Evolutionary conservation across 192 early-diverging fungal species (phyloP), one percentile per base, ranked within the genome.

Genomic region (Coemansia sp.): DNA sequence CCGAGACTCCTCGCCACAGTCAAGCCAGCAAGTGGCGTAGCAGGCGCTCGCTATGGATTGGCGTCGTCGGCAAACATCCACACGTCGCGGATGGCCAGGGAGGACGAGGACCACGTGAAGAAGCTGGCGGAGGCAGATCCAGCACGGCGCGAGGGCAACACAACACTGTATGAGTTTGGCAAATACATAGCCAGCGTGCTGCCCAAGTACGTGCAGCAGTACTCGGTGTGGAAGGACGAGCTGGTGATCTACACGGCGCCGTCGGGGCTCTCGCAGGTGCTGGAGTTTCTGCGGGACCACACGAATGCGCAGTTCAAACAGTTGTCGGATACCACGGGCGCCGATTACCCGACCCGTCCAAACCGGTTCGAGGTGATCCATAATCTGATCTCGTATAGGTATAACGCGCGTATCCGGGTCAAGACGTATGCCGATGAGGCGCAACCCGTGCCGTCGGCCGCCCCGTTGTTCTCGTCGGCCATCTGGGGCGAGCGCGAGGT

Each of bases 401-500:
- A 90, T 86, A 98, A 98, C 84, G 84, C 91, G 15, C 94, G 97
- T 49, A 92, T 99, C 84, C 90, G 95, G 57, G 92, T 99, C 67
- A 99, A 99, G 85, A 99, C 97, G 18, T 98, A 98, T 71, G 90
- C 93, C 13, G 92, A 89, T 63, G 97, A 99, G 80, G 87, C 88
- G 32, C 87, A 90, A 18, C 91, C 96, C 13, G 95, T 99, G 9
- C 96, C 96, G 8, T 96, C 94, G 4, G 75, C 93, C 41, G 90
- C 91, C 7, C 84, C 87, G 49, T 58, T 97, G 18, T 95, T 87
- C 84, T 87, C 82, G 64, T 87, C 89, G 42, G 96, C 95, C 48
- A 97, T 96, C 81, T 99, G 97, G 97, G 91, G 94, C 65, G 97
- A 99, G 84, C 92, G 97, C 77, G 97, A 99, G 80, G 92, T 90